These are phyloP conservation scores for Plenodomus biglobosus DNA, from an alignment of 2,329 filamentous ascomycete genomes.

Conservation along the genomic window DNA sequence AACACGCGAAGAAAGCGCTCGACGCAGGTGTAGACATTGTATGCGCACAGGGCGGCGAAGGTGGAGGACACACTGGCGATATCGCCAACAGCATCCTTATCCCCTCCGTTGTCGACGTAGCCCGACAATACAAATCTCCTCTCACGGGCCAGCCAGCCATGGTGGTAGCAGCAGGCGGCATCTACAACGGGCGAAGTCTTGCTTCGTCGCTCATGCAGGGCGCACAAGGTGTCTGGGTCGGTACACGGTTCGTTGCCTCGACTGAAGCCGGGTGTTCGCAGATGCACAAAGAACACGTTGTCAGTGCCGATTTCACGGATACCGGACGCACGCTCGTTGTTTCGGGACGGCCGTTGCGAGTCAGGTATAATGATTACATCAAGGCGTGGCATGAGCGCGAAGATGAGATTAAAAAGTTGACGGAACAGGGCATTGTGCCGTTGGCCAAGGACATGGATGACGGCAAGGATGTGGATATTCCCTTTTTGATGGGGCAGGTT, in stretches of 20 bases:
- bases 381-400: slow-evolving; percentile 76
- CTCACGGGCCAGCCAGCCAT: slow-evolving; percentile 71
- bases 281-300: slow-evolving; percentile 81
- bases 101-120: slow-evolving; percentile 83
- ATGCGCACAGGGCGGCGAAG: slow-evolving; percentile 90
- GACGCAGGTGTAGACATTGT: slow-evolving; percentile 86
- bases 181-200: slow-evolving; percentile 78
- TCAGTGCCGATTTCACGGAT: slow-evolving; percentile 75
- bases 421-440: slow-evolving; percentile 75
- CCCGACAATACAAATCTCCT: slow-evolving; percentile 68
- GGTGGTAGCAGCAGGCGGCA: slow-evolving; percentile 87
- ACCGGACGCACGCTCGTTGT: slow-evolving; percentile 82
- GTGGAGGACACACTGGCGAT: slow-evolving; percentile 89
- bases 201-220: slow-evolving; percentile 85
- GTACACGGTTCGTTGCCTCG: slow-evolving; percentile 85
- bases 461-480: slow-evolving; percentile 78
- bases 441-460: slow-evolving; percentile 81
- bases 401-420: slow-evolving; percentile 73
- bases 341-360: slow-evolving; percentile 76
- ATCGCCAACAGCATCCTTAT: slow-evolving; percentile 84
- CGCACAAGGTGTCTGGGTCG: slow-evolving; percentile 88
- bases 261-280: slow-evolving; percentile 78
- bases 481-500: slow-evolving; percentile 93
- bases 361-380: slow-evolving; percentile 82
- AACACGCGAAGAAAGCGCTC: slow-evolving; percentile 86